Evolutionary conservation across 768 basidiomycete genomes (phyloP).

Genomic region (Suillus alpinus): DNA sequence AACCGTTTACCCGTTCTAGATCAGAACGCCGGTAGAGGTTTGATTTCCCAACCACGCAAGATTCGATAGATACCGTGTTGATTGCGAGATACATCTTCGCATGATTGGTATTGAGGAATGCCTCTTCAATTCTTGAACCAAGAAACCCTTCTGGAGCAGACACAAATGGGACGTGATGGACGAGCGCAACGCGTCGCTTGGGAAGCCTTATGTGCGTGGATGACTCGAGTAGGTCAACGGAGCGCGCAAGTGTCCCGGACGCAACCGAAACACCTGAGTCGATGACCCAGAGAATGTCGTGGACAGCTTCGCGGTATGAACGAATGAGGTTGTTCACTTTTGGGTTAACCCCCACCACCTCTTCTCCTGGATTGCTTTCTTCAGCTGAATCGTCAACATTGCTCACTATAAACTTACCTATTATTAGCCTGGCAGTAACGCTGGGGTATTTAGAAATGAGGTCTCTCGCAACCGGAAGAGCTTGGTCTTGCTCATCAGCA

Average conservation of each 20-base stretch:
- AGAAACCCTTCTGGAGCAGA: slow-evolving; percentile 62
- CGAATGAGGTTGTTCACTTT: slow-evolving; percentile 96
- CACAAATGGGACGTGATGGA: slow-evolving; percentile 96
- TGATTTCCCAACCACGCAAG: slow-evolving; percentile 96
- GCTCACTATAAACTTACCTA: slow-evolving; percentile 41
- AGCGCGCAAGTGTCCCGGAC: slow-evolving; percentile 76
- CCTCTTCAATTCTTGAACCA: slow-evolving; percentile 87
- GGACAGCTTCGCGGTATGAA: slow-evolving; percentile 72
- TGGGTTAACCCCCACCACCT: slow-evolving; percentile 87
- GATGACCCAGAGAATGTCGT: slow-evolving; percentile 95
- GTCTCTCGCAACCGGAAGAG: slow-evolving; percentile 76
- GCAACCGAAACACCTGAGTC: slow-evolving; percentile 91
- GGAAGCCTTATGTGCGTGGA: slow-evolving; percentile 34
- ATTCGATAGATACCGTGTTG: slow-evolving; percentile 84
- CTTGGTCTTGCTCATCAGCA: slow-evolving; percentile 86
- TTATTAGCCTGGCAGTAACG: slow-evolving; percentile 68
- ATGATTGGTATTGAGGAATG: slow-evolving; percentile 95
- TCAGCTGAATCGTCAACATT: neutral
- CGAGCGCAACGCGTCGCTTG: slow-evolving; percentile 66
- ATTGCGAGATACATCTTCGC: slow-evolving; percentile 98
- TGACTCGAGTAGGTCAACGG: slow-evolving; percentile 71
- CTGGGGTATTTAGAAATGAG: slow-evolving; percentile 76
- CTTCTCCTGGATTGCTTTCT: slow-evolving; percentile 54
- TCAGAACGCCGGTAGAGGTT: slow-evolving; percentile 91
- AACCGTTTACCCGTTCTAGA: slow-evolving; percentile 70